Evolutionary conservation across 1,284 basidiomycete genomes (phyloP).

Genomic region (Ustilago cynodontis): DNA sequence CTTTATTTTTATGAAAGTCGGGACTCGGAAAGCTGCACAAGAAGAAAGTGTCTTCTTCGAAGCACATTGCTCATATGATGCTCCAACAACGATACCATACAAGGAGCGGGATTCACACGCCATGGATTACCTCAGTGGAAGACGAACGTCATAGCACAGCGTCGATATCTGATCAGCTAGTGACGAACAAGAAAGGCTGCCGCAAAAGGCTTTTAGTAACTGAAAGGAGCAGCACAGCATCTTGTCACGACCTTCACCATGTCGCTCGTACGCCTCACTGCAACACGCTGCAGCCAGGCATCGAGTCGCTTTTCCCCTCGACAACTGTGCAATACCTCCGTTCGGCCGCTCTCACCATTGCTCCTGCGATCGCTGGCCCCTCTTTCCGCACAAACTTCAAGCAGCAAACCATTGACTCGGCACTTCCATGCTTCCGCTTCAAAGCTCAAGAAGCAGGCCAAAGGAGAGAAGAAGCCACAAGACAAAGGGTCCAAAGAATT

Average conservation of each 20-base stretch:
- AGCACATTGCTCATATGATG: background rate
- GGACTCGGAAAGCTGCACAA: constrained; percentile 1
- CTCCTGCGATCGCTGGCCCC: background rate
- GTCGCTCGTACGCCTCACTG: constrained; percentile 13
- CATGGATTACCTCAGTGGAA: background rate
- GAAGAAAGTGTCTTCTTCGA: constrained; percentile 1
- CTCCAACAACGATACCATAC: background rate
- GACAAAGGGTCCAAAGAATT: constrained; percentile 39
- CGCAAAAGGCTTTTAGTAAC: background rate
- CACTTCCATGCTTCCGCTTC: constrained; percentile 10
- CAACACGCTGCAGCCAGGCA: background rate
- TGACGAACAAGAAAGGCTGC: background rate
- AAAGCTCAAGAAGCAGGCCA: constrained; percentile 17
- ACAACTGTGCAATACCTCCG: background rate
- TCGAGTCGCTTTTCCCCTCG: background rate
- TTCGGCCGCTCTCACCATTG: background rate
- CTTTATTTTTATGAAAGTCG: too few species aligned
- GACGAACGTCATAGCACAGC: background rate
- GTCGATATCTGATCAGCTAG: background rate
- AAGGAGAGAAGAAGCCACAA: background rate
- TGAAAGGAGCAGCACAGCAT: background rate
- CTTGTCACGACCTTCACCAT: constrained; percentile 10
- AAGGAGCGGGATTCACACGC: background rate
- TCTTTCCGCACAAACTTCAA: background rate
- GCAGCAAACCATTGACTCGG: background rate